Base-by-base conservation (phyloP, 78 protist genomes). In the Dictyostelium brefeldianum region DNA sequence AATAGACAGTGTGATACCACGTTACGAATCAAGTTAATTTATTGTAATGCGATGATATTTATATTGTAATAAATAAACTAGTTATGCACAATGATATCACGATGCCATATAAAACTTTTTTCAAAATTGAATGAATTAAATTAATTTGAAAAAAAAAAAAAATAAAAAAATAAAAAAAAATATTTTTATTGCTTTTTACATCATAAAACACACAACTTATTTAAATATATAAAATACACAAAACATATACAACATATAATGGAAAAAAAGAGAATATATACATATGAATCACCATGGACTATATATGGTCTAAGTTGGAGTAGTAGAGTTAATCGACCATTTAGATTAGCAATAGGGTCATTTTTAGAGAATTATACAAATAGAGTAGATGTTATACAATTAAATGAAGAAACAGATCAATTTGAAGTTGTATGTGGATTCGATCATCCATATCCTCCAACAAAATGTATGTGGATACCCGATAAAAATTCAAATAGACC, bases 371-470 rank as follows among this genome's bases (percentile, higher is more conserved):
- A 96, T 9, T 96, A 96, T 82, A 46, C 74, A 36, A 98, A 98
- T 94, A 87, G 95, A 18, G 96, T 97, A 5, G 87, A 81, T n/a
- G 71, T 96, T 29, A 77, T 91, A 54, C 95, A 94, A 31, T 56
- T 94, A 14, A 81, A 85, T 75, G 96, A 91, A n/a, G 94, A 75
- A n/a, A 70, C 81, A 14, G 79, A 74, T 36, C 78, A 64, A 27
- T 70, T 96, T 46, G 95, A 80, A 77, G 78, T 43, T 1, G 11
- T 50, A 10, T 96, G 95, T 22, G n/a, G 43, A 4, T 94, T 98
- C 36, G 98, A 97, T 9, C 99, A 97, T 51, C 98, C 98, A 0
- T 98, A 98, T 50, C 99, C 99, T 11, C 91, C 99, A 5, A 98
- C 99, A 0, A 98, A 98, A 94, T 82, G 97, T 46, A 81, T 92